Evolutionary conservation across 2,329 filamentous ascomycete genomes (phyloP).

Genomic region (Colletotrichum eleusines): DNA sequence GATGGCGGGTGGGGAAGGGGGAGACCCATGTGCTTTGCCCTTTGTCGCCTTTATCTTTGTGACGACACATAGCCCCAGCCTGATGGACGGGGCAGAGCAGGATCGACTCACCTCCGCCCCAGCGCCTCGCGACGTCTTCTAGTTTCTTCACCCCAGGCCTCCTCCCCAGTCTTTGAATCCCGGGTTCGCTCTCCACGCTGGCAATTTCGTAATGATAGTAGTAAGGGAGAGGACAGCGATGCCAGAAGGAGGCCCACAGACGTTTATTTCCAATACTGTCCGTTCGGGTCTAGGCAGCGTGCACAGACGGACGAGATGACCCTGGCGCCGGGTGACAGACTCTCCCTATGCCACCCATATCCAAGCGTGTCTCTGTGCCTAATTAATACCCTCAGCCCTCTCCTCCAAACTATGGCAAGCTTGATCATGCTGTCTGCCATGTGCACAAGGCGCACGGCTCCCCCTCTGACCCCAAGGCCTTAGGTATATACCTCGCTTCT

Average conservation of each 20-base stretch:
- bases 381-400: neutral
- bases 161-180: neutral
- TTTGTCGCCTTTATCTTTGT: neutral
- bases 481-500: neutral
- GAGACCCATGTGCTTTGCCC: neutral
- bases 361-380: neutral
- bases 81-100: neutral
- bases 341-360: neutral
- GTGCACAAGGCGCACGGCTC: neutral
- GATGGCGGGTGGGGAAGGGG: neutral
- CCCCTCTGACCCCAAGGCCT: neutral
- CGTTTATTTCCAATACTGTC: neutral
- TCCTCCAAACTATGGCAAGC: neutral
- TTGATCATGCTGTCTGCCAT: neutral
- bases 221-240: slow-evolving; percentile 1
- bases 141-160: slow-evolving; percentile 3
- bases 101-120: slow-evolving; percentile 12
- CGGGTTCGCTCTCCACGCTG: neutral
- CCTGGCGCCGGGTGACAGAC: neutral
- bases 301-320: neutral
- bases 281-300: slow-evolving; percentile 6
- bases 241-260: slow-evolving; percentile 17
- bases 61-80: neutral
- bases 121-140: neutral
- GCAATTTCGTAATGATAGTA: neutral